phyloP scores from a whole-genome alignment of 352 stramenopile genomes.

The Globisporangium nagaii region DNA sequence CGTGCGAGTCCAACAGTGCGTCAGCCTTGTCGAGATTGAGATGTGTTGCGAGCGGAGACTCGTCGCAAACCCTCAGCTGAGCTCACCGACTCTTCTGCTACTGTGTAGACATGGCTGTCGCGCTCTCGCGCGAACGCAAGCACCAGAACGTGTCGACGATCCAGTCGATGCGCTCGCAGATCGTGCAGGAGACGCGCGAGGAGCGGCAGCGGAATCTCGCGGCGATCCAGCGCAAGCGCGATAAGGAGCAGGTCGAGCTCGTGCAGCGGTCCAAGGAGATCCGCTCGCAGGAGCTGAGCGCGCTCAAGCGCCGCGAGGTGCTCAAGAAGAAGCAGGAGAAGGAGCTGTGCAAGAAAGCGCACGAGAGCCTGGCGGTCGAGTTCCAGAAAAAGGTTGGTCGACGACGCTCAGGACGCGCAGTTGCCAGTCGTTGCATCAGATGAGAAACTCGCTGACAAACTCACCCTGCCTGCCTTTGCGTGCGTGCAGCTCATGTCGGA shows the following conservation, averaged over 20 bases:
- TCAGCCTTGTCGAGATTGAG: background rate
- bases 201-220: slow-evolving; percentile 36
- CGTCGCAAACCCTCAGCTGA: background rate
- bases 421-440: background rate
- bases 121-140: slow-evolving; percentile 30
- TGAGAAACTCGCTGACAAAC: background rate
- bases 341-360: slow-evolving; percentile 36
- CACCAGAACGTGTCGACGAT: slow-evolving; percentile 37
- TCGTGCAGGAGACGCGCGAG: slow-evolving; percentile 45
- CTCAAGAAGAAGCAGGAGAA: slow-evolving; percentile 47
- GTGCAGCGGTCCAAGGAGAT: slow-evolving; percentile 49
- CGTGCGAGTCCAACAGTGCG: slow-evolving; percentile 52
- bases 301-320: slow-evolving; percentile 30
- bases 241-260: slow-evolving; percentile 31
- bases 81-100: background rate
- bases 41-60: background rate
- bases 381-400: slow-evolving; percentile 36
- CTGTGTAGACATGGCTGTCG: slow-evolving; percentile 16
- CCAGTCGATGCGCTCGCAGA: slow-evolving; percentile 35
- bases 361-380: slow-evolving; percentile 43
- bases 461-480: background rate
- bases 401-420: too few species aligned
- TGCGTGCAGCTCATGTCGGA: slow-evolving; percentile 33
- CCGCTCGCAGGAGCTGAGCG: slow-evolving; percentile 36
- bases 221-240: slow-evolving; percentile 36